A percentile compares a stretch with the other conserved stretches of the same genome.
Conservation (phyloP, 345 rosid genomes). For the Gossypioides kirkii region DNA sequence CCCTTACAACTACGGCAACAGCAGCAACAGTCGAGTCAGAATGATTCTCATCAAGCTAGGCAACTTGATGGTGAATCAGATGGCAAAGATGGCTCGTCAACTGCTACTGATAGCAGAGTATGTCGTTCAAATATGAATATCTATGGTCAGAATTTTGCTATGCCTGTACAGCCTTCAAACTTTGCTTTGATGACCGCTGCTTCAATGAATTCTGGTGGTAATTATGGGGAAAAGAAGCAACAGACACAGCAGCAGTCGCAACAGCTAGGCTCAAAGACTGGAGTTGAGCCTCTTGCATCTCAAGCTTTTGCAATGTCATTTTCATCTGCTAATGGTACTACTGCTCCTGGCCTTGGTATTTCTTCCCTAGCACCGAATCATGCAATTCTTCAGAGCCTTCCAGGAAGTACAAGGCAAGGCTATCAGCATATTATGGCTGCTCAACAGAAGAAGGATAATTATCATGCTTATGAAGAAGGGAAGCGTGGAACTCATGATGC, state of each 20-base stretch:
- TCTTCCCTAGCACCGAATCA: slow-evolving; percentile 74
- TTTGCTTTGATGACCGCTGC: slow-evolving; percentile 61
- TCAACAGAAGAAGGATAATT: slow-evolving; percentile 66
- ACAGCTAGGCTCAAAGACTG: slow-evolving; percentile 51
- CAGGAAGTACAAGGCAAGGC: slow-evolving; percentile 66
- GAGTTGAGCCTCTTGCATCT: slow-evolving; percentile 50
- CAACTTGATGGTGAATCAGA: slow-evolving; percentile 52
- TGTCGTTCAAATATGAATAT: slow-evolving; percentile 50
- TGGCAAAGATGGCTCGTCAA: slow-evolving; percentile 77
- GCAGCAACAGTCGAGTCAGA: slow-evolving; percentile 56
- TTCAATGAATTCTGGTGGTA: slow-evolving; percentile 36
- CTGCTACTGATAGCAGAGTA: slow-evolving; percentile 59
- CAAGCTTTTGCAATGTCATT: slow-evolving; percentile 91
- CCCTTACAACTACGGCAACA: slow-evolving; percentile 45
- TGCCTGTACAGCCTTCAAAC: slow-evolving; percentile 58
- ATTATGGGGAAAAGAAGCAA: slow-evolving; percentile 64
- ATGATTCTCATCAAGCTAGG: slow-evolving; percentile 51
- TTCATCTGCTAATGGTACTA: slow-evolving; percentile 57
- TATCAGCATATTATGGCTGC: slow-evolving; percentile 53
- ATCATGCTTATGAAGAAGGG: slow-evolving; percentile 57
- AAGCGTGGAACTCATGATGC: slow-evolving; percentile 47
- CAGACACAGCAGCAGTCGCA: slow-evolving; percentile 18
- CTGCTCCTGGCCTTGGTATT: slow-evolving; percentile 56
- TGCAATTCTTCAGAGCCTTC: slow-evolving; percentile 62
- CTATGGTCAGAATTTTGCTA: slow-evolving; percentile 60